Evolutionary conservation across 2,329 filamentous ascomycete species (phyloP).

Genomic region (Chalaropsis ovoidea): DNA sequence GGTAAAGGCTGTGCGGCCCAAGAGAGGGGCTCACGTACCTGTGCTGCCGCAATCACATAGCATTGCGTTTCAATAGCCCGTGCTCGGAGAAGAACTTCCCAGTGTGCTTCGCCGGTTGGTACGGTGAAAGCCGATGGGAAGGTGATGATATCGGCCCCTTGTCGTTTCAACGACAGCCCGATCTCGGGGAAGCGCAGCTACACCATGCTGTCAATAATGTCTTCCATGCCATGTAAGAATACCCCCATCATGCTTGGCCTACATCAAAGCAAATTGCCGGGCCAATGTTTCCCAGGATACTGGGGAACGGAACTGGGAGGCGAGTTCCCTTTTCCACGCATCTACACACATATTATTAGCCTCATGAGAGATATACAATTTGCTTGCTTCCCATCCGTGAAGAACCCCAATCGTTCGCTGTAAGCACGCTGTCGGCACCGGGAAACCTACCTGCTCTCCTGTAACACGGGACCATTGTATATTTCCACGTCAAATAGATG

Average conservation of each 20-base stretch:
- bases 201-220: not conserved
- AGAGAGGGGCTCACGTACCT: conserved; percentile 35
- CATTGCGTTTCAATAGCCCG: conserved; percentile 82
- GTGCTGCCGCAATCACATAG: conserved; percentile 79
- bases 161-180: conserved; percentile 34
- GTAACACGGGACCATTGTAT: conserved; percentile 31
- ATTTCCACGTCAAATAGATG: conserved; percentile 69
- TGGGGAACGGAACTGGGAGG: conserved; percentile 62
- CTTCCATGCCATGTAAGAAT: not conserved
- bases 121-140: conserved; percentile 90
- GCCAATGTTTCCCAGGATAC: conserved; percentile 63
- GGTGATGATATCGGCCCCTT: conserved; percentile 59
- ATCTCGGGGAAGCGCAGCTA: conserved; percentile 24
- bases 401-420: too few relatives aligned
- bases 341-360: not conserved
- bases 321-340: conserved; percentile 55
- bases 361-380: not conserved
- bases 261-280: conserved; percentile 85
- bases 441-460: conserved; percentile 38
- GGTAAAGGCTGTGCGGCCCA: too few relatives aligned
- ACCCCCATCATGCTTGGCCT: not conserved
- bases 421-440: too few relatives aligned
- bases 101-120: conserved; percentile 74
- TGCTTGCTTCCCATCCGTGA: not conserved
- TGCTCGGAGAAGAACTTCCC: conserved; percentile 67